Base-by-base conservation (phyloP, 2,329 filamentous ascomycete genomes). In the Rhinocladiella similis region DNA sequence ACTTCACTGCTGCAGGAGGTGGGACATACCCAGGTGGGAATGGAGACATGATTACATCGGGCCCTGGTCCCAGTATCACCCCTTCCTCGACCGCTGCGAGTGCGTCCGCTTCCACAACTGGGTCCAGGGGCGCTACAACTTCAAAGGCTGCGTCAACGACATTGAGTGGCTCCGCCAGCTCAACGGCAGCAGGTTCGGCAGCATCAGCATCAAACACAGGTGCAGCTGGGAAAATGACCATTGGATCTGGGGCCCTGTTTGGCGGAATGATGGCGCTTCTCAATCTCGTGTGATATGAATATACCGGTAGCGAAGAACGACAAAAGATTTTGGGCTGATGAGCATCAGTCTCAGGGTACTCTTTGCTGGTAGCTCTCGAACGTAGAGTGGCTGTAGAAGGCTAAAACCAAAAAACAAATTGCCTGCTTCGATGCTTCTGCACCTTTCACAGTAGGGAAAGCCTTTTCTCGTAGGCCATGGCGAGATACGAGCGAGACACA, bases 11-110 rank as follows among this genome's bases (percentile, higher is more conserved):
- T 7, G 53, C 57, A 19, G 57, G 54, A 25, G 62, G 62, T 7
- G 54, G 42, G 5, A 53, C 54, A 38, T 64, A 57, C 33, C 60
- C 60, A 3, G 57, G 57, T 25, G 60, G 62, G 19, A 64, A 62
- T 29, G 59, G 57, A 18, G 55, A 53, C 14, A 62, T 62, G 56
- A 60, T 63, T 20, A 63, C 59, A 18, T 51, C 50, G 12, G 61
- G 61, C 20, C 59, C 61, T 12, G 56, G 59, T 47, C 55, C 56
- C 12, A 51, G 33, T 22, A 52, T 61, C 18, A 52, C 58, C 16
- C 22, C 58, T 20, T 33, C 50, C n/a, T 43, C 60, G 27, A 50
- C 58, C 16, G n/a, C 46, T 39, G 53, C 45, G n/a, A 57, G 20
- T 25, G 29, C 45, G 29, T 43, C 45, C 38, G 36, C 58, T 10